These are phyloP conservation scores for Ophidiomyces ophidiicola DNA, from an alignment of 2,329 filamentous ascomycete species.

Conservation along the genomic window DNA sequence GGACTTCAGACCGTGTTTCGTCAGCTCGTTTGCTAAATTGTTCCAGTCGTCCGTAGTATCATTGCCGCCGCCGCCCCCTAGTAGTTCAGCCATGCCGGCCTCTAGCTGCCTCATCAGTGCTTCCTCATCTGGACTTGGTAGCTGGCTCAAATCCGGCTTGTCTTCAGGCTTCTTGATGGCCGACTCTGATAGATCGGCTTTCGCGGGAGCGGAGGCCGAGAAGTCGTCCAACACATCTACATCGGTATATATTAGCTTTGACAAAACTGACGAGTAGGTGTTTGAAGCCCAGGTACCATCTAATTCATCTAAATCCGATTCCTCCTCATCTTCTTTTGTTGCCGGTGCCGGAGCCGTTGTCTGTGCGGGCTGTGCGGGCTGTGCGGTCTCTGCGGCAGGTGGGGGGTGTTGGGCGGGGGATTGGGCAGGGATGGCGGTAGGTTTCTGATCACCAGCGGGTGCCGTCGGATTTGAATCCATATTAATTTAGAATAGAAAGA, in stretches of 20 bases:
- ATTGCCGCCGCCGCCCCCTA: constrained; percentile 51
- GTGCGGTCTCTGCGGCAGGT: constrained; percentile 1
- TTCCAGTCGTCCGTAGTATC: constrained; percentile 19
- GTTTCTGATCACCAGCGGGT: too few species aligned
- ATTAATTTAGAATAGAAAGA: too few species aligned
- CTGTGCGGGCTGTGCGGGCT: not conserved
- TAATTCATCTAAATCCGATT: constrained; percentile 89
- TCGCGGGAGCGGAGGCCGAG: constrained; percentile 42
- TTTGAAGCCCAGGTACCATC: constrained; percentile 48
- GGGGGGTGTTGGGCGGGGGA: too few species aligned
- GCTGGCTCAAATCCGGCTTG: constrained; percentile 9
- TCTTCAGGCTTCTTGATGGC: constrained; percentile 18
- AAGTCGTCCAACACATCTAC: constrained; percentile 90
- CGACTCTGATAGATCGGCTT: constrained; percentile 16
- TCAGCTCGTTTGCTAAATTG: constrained; percentile 24
- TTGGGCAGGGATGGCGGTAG: too few species aligned
- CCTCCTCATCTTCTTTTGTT: constrained; percentile 45
- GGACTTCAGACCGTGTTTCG: constrained; percentile 21
- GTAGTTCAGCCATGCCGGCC: constrained; percentile 72
- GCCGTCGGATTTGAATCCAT: too few species aligned
- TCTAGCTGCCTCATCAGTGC: constrained; percentile 75
- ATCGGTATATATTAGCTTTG: not conserved
- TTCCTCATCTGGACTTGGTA: constrained; percentile 25
- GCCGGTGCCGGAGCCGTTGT: constrained; percentile 3
- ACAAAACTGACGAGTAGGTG: not conserved